Conservation (phyloP, 2,329 filamentous ascomycete genomes). For the Curvularia hawaiiensis region DNA sequence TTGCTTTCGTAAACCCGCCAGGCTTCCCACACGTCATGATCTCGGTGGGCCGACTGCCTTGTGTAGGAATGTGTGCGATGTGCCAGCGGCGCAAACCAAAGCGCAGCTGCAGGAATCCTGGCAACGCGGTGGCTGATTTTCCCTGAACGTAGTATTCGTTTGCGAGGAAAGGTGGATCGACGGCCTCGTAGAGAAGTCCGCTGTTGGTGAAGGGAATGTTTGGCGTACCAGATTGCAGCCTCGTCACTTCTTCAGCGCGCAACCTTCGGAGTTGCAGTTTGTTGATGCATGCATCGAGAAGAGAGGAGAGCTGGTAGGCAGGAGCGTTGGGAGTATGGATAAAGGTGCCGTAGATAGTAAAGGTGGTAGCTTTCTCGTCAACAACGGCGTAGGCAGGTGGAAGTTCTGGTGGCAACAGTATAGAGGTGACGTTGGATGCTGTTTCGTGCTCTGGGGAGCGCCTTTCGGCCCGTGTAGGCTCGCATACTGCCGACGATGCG, state of each 20-base stretch:
- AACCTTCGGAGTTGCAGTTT: constrained; percentile 30
- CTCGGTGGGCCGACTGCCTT: constrained; percentile 17
- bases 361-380: constrained; percentile 29
- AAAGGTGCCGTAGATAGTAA: constrained; percentile 33
- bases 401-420: constrained; percentile 9
- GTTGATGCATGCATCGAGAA: constrained; percentile 28
- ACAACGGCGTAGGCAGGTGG: constrained; percentile 33
- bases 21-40: constrained; percentile 32
- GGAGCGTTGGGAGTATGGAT: constrained; percentile 31
- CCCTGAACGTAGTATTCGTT: constrained; percentile 32
- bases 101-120: constrained; percentile 26
- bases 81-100: constrained; percentile 27
- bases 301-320: constrained; percentile 34
- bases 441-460: not conserved
- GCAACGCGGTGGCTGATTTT: constrained; percentile 18
- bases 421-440: not conserved
- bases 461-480: constrained; percentile 2
- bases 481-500: not conserved
- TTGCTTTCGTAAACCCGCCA: constrained; percentile 15
- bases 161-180: constrained; percentile 28
- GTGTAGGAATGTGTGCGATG: constrained; percentile 21
- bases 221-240: constrained; percentile 18
- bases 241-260: constrained; percentile 25
- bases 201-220: constrained; percentile 28
- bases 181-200: constrained; percentile 31